A percentile compares a stretch with the other conserved stretches of the same genome.
phyloP scores from a whole-genome alignment of 208 protist genomes.

The Trypanosoma scelopori region DNA sequence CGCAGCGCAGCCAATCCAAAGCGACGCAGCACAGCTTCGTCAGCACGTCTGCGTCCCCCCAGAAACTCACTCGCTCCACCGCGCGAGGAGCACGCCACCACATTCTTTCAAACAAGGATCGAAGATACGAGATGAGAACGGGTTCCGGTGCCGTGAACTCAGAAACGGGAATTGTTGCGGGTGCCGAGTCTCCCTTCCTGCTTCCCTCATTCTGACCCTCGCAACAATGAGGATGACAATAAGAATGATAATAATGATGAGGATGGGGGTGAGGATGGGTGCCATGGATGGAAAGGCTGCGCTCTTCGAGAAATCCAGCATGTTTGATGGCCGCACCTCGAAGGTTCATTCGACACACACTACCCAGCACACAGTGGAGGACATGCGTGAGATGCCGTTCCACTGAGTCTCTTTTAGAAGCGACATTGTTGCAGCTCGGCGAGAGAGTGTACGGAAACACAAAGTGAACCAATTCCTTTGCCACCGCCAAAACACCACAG shows the following conservation, averaged over 20 bases:
- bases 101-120: slow-evolving; percentile 34
- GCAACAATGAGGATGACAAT: too few relatives aligned
- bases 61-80: slow-evolving; percentile 31
- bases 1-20: slow-evolving; percentile 48
- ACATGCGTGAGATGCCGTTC: slow-evolving; percentile 30
- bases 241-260: too few relatives aligned
- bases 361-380: slow-evolving; percentile 38
- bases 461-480: slow-evolving; percentile 8
- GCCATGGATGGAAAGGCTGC: slow-evolving; percentile 6
- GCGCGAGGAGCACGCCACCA: slow-evolving; percentile 24
- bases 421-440: not conserved
- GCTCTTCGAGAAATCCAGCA: slow-evolving; percentile 42
- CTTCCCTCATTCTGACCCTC: too few relatives aligned
- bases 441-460: slow-evolving; percentile 27
- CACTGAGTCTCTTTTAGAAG: not conserved
- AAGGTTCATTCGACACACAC: slow-evolving; percentile 47
- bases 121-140: slow-evolving; percentile 50
- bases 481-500: not conserved
- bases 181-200: not conserved
- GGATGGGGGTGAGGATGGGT: slow-evolving; percentile 5
- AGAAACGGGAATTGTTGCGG: slow-evolving; percentile 13
- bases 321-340: slow-evolving; percentile 60
- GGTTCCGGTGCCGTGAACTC: slow-evolving; percentile 37
- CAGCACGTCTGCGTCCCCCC: slow-evolving; percentile 38
- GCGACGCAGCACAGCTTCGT: slow-evolving; percentile 32